Evolutionary conservation across 139 green algal genomes (phyloP).

Genomic region (Marvania coccoides): DNA sequence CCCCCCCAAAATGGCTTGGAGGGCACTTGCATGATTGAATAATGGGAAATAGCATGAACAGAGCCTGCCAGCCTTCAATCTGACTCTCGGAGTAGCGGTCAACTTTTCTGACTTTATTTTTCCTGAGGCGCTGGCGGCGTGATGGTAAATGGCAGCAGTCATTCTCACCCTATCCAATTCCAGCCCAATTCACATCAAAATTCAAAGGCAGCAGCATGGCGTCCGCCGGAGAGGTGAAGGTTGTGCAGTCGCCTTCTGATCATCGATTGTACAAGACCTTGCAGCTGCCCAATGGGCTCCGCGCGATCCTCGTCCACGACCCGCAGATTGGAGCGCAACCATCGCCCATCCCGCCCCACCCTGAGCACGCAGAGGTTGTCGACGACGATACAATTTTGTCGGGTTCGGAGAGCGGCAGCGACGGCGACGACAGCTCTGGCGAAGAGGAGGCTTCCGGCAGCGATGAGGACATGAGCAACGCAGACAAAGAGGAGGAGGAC

Average conservation of each 20-base stretch:
- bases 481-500: constrained; percentile 14
- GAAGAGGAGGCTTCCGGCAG: constrained; percentile 9
- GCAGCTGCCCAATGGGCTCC: constrained; percentile 66
- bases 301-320: constrained; percentile 79
- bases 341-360: background rate
- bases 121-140: too few species aligned
- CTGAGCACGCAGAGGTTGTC: background rate
- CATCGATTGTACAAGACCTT: constrained; percentile 57
- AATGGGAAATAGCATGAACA: too few species aligned
- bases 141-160: too few species aligned
- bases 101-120: too few species aligned
- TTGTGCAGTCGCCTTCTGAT: constrained; percentile 46
- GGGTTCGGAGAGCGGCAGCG: background rate
- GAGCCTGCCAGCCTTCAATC: too few species aligned
- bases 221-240: too few species aligned
- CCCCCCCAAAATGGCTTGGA: too few species aligned
- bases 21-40: background rate
- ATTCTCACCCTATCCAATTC: too few species aligned
- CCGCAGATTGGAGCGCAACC: constrained; percentile 54
- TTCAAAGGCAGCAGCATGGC: too few species aligned
- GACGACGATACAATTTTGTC: background rate
- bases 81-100: too few species aligned
- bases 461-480: constrained; percentile 32
- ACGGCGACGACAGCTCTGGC: background rate
- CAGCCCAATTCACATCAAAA: too few species aligned